Percentiles rank a stretch among this genome's conserved stretches.
These are phyloP conservation scores for Plenodomus tracheiphilus DNA, from an alignment of 2,329 filamentous ascomycete species.

Conservation along the genomic window DNA sequence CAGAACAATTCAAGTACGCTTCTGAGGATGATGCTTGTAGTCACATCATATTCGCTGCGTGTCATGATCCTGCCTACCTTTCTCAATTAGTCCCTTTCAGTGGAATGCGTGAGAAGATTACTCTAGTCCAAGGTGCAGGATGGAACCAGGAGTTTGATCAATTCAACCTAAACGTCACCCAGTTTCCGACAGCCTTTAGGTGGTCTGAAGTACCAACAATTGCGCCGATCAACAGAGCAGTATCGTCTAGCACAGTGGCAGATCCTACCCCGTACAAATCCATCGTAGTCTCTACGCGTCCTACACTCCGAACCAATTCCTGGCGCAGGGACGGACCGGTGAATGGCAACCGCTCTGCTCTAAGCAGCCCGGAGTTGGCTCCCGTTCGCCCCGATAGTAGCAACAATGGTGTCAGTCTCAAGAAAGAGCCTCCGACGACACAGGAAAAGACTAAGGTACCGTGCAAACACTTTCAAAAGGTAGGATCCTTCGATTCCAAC, in stretches of 20 bases:
- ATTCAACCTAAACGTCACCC: conserved; percentile 55
- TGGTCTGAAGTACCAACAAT: conserved; percentile 24
- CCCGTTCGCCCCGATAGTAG: conserved; percentile 7
- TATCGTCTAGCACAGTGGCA: conserved; percentile 3
- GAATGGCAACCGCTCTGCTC: conserved; percentile 6
- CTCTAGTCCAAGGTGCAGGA: conserved; percentile 56
- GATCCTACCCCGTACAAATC: conserved; percentile 7
- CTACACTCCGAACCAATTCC: conserved; percentile 8
- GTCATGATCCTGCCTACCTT: conserved; percentile 63
- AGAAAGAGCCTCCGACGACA: not conserved
- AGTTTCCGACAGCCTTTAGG: conserved; percentile 59
- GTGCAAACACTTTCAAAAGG: conserved; percentile 33
- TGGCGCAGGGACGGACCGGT: conserved; percentile 10
- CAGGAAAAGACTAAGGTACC: not conserved
- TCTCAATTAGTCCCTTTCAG: conserved; percentile 59
- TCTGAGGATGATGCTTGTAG: conserved; percentile 64
- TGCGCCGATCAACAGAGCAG: conserved; percentile 6
- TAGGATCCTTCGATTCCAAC: not conserved
- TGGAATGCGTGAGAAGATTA: conserved; percentile 56
- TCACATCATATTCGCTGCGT: conserved; percentile 66
- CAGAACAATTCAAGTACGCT: conserved; percentile 53
- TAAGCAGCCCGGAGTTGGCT: conserved; percentile 1
- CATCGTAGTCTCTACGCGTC: not conserved
- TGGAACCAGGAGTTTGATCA: conserved; percentile 59
- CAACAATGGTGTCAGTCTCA: not conserved